phyloP scores from a whole-genome alignment of 805 yeast genomes.

The Yarrowia deformans region DNA sequence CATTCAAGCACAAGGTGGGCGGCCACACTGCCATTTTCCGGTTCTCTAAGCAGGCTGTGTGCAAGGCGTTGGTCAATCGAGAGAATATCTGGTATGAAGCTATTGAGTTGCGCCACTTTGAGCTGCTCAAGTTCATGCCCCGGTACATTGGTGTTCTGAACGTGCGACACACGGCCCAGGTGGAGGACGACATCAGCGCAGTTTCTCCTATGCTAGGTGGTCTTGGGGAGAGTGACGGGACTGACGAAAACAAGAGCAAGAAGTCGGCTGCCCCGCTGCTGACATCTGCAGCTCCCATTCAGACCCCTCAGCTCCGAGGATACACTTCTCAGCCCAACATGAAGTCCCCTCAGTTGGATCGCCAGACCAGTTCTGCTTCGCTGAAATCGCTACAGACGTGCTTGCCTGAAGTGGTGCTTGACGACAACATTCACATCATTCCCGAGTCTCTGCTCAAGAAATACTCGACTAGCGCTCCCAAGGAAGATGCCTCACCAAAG shows the following conservation, averaged over 20 bases:
- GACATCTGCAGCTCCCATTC: slow-evolving; percentile 9
- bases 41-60: slow-evolving; percentile 89
- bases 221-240: slow-evolving; percentile 5
- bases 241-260: slow-evolving; percentile 3
- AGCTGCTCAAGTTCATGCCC: slow-evolving; percentile 86
- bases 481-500: slow-evolving; percentile 27
- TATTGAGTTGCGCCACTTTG: slow-evolving; percentile 79
- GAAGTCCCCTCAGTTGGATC: slow-evolving; percentile 27
- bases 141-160: slow-evolving; percentile 91
- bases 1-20: slow-evolving; percentile 93
- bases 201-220: slow-evolving; percentile 39
- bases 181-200: slow-evolving; percentile 44
- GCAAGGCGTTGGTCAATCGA: slow-evolving; percentile 88
- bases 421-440: slow-evolving; percentile 90
- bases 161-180: slow-evolving; percentile 71
- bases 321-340: slow-evolving; percentile 30
- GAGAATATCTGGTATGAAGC: slow-evolving; percentile 93
- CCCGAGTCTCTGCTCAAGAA: slow-evolving; percentile 79
- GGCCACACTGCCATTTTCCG: slow-evolving; percentile 98
- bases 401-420: slow-evolving; percentile 84
- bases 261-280: slow-evolving; percentile 1
- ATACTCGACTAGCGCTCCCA: slow-evolving; percentile 53
- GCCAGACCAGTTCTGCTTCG: slow-evolving; percentile 30
- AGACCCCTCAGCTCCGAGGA: slow-evolving; percentile 11
- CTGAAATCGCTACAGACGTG: slow-evolving; percentile 35